Conservation (phyloP, 306 rosid species). For the Quercus gilva region DNA sequence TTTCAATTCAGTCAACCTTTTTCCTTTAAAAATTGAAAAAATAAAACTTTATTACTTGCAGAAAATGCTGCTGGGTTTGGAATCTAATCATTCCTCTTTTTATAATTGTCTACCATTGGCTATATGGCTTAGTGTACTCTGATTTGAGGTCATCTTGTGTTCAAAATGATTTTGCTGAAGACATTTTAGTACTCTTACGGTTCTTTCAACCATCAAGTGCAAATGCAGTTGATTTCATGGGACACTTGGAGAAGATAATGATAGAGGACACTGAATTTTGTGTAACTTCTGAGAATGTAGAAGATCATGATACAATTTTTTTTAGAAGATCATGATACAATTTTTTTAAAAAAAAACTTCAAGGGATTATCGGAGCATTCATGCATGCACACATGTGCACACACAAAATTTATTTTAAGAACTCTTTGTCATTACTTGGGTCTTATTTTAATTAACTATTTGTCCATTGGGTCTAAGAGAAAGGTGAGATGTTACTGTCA, state of each 20-base stretch:
- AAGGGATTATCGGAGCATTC: too few relatives aligned
- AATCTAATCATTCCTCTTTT: not conserved
- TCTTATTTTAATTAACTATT: too few relatives aligned
- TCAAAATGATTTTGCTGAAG: conserved; percentile 9
- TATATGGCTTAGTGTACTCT: not conserved
- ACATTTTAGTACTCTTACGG: conserved; percentile 2
- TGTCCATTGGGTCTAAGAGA: conserved; percentile 40
- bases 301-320: too few relatives aligned
- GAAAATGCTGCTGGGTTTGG: not conserved
- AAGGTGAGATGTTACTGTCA: conserved; percentile 51
- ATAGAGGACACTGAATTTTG: not conserved
- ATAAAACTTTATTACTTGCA: not conserved
- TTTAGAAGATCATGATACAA: too few relatives aligned
- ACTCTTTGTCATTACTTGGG: too few relatives aligned
- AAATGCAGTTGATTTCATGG: conserved; percentile 2
- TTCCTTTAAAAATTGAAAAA: not conserved
- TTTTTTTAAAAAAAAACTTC: too few relatives aligned
- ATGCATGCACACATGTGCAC: too few relatives aligned
- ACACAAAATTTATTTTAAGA: too few relatives aligned
- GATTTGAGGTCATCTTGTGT: not conserved
- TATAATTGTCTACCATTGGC: not conserved
- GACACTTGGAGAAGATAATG: not conserved
- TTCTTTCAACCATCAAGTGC: not conserved
- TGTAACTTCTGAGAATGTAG: too few relatives aligned
- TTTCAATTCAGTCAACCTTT: not conserved